Conservation (phyloP, 139 green algal genomes). For the Eudorina sp. region DNA sequence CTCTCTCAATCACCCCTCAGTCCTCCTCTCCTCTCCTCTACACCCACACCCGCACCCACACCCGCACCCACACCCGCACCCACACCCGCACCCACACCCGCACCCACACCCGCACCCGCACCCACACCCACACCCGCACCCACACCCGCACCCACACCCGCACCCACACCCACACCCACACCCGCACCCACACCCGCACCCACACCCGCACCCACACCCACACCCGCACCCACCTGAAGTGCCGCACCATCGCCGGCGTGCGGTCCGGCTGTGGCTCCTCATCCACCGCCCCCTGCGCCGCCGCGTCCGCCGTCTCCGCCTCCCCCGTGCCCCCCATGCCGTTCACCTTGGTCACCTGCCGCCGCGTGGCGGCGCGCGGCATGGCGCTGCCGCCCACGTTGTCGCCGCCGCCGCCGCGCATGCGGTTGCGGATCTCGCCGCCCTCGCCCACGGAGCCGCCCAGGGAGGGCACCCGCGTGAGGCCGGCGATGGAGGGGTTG, state of each 20-base stretch:
- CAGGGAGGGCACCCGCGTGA: conserved; percentile 27
- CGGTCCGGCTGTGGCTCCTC: conserved; percentile 44
- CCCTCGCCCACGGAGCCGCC: conserved; percentile 41
- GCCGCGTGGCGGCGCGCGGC: conserved; percentile 13
- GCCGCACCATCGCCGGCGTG: not conserved
- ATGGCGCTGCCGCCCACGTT: conserved; percentile 35
- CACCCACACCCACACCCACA: no score
- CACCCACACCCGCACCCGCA: no score
- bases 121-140: no score
- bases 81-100: no score
- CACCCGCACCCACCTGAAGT: conserved; percentile 4
- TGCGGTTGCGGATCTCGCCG: conserved; percentile 56
- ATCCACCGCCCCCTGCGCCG: conserved; percentile 4
- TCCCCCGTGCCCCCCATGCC: conserved; percentile 1
- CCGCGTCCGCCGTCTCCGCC: not conserved
- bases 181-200: no score
- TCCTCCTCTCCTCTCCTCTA: not conserved
- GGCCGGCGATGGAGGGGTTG: conserved; percentile 7
- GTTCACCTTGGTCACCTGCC: not conserved
- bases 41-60: no score
- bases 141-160: no score
- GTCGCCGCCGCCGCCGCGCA: conserved; percentile 58
- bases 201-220: no score
- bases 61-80: no score
- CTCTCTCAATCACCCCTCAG: not conserved